phyloP scores from a whole-genome alignment of 371 early-diverging fungal genomes.

The Mortierella sp. region DNA sequence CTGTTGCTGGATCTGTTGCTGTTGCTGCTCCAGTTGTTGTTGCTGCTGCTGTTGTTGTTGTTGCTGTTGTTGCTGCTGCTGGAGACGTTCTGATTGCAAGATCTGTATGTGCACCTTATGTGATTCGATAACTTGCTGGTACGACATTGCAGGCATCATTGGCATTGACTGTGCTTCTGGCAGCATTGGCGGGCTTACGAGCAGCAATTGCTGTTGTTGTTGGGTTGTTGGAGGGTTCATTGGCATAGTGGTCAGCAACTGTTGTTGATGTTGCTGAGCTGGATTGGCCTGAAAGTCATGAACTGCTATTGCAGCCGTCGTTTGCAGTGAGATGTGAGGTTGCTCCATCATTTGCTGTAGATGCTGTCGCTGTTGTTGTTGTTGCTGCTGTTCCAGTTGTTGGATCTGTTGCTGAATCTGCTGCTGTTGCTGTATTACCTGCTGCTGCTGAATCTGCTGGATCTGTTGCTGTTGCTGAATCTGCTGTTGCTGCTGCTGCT shows the following conservation, averaged over 20 bases:
- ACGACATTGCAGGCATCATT: slow-evolving; percentile 25
- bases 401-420: slow-evolving; percentile 18
- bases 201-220: slow-evolving; percentile 16
- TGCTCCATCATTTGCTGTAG: slow-evolving; percentile 34
- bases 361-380: slow-evolving; percentile 31
- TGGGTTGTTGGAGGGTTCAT: slow-evolving; percentile 33
- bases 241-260: slow-evolving; percentile 26
- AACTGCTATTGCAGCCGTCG: slow-evolving; percentile 8
- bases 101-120: slow-evolving; percentile 26
- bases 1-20: slow-evolving; percentile 20
- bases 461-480: slow-evolving; percentile 28
- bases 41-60: slow-evolving; percentile 35
- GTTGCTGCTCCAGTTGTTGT: slow-evolving; percentile 22
- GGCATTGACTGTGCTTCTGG: slow-evolving; percentile 22
- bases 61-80: slow-evolving; percentile 42
- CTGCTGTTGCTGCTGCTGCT: slow-evolving; percentile 42
- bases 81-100: slow-evolving; percentile 27
- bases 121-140: slow-evolving; percentile 22
- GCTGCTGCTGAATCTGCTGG: slow-evolving; percentile 27
- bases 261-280: slow-evolving; percentile 34
- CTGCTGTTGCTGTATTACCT: slow-evolving; percentile 18
- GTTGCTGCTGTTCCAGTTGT: slow-evolving; percentile 25
- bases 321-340: slow-evolving; percentile 23
- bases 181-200: slow-evolving; percentile 34
- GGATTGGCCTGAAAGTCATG: slow-evolving; percentile 25